Evolutionary conservation across 163 green algal genomes (phyloP).

Genomic region (Scenedesmus sp.): DNA sequence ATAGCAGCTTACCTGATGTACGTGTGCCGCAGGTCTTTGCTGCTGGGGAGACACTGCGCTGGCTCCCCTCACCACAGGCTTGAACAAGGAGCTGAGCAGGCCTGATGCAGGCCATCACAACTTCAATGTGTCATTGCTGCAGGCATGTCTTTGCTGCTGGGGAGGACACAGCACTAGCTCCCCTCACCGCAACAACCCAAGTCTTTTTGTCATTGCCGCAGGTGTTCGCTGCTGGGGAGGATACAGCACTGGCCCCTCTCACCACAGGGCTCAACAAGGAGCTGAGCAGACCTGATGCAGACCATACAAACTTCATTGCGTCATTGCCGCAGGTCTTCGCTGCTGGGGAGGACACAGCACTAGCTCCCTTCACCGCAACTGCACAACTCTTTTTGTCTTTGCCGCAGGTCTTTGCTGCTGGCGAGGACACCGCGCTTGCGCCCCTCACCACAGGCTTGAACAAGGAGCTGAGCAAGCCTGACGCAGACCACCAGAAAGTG

Average conservation of each 20-base stretch:
- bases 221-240: neutral
- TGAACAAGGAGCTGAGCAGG: slow-evolving; percentile 51
- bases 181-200: slow-evolving; percentile 59
- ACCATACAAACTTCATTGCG: neutral
- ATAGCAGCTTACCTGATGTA: neutral
- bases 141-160: slow-evolving; percentile 57
- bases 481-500: neutral
- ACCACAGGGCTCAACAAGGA: slow-evolving; percentile 58
- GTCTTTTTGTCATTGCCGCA: neutral
- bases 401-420: slow-evolving; percentile 60
- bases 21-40: neutral
- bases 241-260: slow-evolving; percentile 62
- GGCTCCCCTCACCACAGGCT: slow-evolving; percentile 69
- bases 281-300: neutral
- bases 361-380: slow-evolving; percentile 73
- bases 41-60: neutral
- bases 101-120: neutral
- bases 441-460: slow-evolving; percentile 71
- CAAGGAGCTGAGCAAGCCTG: slow-evolving; percentile 20
- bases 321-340: slow-evolving; percentile 44
- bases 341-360: slow-evolving; percentile 80
- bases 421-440: slow-evolving; percentile 83
- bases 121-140: neutral
- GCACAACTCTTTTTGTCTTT: too few relatives aligned
- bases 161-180: slow-evolving; percentile 63